Base-by-base conservation (phyloP, 495 filamentous ascomycete genomes). In the Daldinia bambusicola region DNA sequence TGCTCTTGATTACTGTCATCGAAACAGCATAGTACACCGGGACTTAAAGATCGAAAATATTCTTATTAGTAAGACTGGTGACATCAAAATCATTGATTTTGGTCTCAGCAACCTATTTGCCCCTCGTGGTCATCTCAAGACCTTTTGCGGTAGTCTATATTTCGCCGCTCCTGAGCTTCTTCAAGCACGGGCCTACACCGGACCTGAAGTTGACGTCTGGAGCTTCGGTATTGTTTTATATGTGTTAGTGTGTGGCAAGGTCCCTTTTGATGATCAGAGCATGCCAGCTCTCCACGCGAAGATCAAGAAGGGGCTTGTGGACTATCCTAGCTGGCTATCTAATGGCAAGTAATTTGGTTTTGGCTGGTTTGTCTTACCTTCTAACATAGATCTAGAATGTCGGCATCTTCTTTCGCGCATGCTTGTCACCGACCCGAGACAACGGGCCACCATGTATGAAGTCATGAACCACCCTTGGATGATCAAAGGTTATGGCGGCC, bases 81-180 rank as follows among this genome's bases (percentile, higher is more conserved):
- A 99, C 78, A 99, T 99, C 83, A 98, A 98, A 79, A 99, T 99
- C 71, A 99, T 99, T 78, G 95, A 99, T 77, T 99, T 99, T 75
- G 95, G 95, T 45, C 85, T 99, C 50, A 98, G 95, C 83, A 99
- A 99, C 76, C 87, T 98, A 10, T 99, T 98, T 80, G 90, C 93
- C 12, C 96, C 96, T 0, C 84, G 90, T 66, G 89, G 87, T 73
- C 89, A 96, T 50, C 86, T 99, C 58, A 97, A 97, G 80, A 99
- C 95, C 1, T 99, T 98, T 78, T 99, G 95, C 74, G 95, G 95
- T 43, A 97, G 93, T 85, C 84, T 99, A 38, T 99, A 99, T 77
- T 99, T 99, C 83, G 95, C 95, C 10, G 95, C 95, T 5, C 95
- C 95, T 1, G 95, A 99, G 77, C 83, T 99, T 58, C 84, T 99